Evolutionary conservation across 2,329 filamentous ascomycete genomes (phyloP).

Genomic region (Talaromyces verruculosus): DNA sequence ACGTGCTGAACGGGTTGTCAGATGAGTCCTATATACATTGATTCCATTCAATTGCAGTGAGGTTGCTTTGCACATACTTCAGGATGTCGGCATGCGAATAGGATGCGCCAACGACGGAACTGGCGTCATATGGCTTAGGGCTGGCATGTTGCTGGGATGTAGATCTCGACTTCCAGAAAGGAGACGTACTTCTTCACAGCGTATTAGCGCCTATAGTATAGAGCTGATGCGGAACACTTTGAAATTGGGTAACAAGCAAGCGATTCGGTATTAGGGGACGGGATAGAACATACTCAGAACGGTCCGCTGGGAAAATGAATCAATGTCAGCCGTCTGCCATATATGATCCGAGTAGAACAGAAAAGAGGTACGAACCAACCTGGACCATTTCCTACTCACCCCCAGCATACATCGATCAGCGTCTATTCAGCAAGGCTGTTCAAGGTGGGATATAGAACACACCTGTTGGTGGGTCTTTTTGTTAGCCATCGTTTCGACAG

Average conservation of each 20-base stretch:
- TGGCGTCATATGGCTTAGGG: conserved; percentile 61
- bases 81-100: conserved; percentile 96
- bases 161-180: conserved; percentile 74
- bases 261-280: background rate
- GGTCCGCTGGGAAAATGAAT: conserved; percentile 32
- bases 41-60: conserved; percentile 4
- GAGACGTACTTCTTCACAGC: conserved; percentile 66
- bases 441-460: conserved; percentile 34
- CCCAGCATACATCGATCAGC: conserved; percentile 18
- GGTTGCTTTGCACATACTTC: conserved; percentile 62
- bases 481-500: conserved; percentile 34
- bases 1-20: conserved; percentile 2
- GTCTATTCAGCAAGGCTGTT: background rate
- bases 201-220: conserved; percentile 24
- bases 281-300: conserved; percentile 38
- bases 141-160: conserved; percentile 55
- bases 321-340: conserved; percentile 28
- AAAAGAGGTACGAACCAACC: conserved; percentile 74
- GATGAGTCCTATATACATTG: background rate
- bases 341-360: conserved; percentile 20
- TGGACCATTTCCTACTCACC: conserved; percentile 91
- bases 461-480: conserved; percentile 70
- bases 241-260: background rate
- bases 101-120: conserved; percentile 83
- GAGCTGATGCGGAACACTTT: background rate